Conservation (phyloP, 2,329 filamentous ascomycete genomes). For the Xylaria sp. region DNA sequence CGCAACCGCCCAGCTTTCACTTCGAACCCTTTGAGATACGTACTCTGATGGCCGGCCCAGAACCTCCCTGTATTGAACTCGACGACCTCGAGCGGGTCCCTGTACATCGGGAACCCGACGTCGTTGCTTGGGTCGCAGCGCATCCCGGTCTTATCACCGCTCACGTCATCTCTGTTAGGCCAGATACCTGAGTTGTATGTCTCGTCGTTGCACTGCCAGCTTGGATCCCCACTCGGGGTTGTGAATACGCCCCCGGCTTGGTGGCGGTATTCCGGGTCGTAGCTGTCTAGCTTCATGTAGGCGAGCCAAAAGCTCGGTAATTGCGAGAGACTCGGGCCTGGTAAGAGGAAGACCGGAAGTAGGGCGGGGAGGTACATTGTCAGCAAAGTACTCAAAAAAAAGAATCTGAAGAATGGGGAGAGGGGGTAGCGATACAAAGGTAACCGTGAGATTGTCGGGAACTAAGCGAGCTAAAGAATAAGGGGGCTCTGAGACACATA, state of each 20-base stretch:
- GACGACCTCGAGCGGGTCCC: constrained; percentile 34
- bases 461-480: not conserved
- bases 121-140: constrained; percentile 35
- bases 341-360: constrained; percentile 1
- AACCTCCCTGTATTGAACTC: constrained; percentile 38
- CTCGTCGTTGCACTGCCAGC: constrained; percentile 17
- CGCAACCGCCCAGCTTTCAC: not conserved
- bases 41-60: constrained; percentile 38
- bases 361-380: constrained; percentile 1
- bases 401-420: too few relatives aligned
- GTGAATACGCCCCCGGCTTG: constrained; percentile 23
- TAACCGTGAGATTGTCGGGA: not conserved
- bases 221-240: not conserved
- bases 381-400: too few relatives aligned
- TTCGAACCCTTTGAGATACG: constrained; percentile 7
- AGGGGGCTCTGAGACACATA: not conserved
- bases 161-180: constrained; percentile 33
- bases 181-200: constrained; percentile 28
- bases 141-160: constrained; percentile 28
- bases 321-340: not conserved
- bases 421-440: too few relatives aligned
- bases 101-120: constrained; percentile 31
- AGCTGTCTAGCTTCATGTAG: constrained; percentile 25
- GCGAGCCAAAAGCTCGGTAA: constrained; percentile 3
- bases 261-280: constrained; percentile 16